Percentiles rank a stretch among this genome's conserved stretches.
Conservation (phyloP, 2,329 filamentous ascomycete species). For the Aspergillus sp. region DNA sequence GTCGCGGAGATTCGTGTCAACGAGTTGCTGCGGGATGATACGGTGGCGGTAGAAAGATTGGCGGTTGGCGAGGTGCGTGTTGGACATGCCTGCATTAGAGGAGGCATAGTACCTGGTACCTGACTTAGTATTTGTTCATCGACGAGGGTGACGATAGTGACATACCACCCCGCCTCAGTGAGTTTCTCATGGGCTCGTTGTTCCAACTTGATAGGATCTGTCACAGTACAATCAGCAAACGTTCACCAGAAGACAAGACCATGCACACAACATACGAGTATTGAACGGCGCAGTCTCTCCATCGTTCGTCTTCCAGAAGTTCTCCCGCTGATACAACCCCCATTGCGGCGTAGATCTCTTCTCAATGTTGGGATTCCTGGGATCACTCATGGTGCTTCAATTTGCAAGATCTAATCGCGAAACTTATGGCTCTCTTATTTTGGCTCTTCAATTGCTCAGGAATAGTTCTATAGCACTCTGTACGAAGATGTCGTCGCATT, state of each 20-base stretch:
- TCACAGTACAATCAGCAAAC: background rate
- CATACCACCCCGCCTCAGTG: constrained; percentile 48
- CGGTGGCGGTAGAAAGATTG: constrained; percentile 58
- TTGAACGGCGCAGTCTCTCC: constrained; percentile 46
- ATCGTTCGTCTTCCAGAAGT: constrained; percentile 48
- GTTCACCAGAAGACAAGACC: background rate
- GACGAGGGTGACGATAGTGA: background rate
- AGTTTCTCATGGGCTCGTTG: constrained; percentile 49
- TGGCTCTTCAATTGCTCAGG: background rate
- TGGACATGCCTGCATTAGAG: constrained; percentile 29
- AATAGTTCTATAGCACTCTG: background rate
- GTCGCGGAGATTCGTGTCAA: constrained; percentile 53
- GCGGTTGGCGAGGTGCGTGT: constrained; percentile 49
- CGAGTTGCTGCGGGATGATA: constrained; percentile 54
- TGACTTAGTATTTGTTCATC: too few relatives aligned
- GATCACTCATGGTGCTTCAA: constrained; percentile 30
- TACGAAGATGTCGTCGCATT: constrained; percentile 4
- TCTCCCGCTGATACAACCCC: constrained; percentile 47
- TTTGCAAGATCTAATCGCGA: background rate
- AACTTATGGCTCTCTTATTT: too few relatives aligned
- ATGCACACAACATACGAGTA: constrained; percentile 31
- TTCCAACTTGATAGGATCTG: constrained; percentile 51
- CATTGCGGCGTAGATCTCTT: constrained; percentile 46
- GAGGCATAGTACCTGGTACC: constrained; percentile 25
- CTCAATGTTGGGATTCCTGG: constrained; percentile 45